Evolutionary conservation across 257 asterid genomes (phyloP).

Genomic region (Hygrophila difformis): DNA sequence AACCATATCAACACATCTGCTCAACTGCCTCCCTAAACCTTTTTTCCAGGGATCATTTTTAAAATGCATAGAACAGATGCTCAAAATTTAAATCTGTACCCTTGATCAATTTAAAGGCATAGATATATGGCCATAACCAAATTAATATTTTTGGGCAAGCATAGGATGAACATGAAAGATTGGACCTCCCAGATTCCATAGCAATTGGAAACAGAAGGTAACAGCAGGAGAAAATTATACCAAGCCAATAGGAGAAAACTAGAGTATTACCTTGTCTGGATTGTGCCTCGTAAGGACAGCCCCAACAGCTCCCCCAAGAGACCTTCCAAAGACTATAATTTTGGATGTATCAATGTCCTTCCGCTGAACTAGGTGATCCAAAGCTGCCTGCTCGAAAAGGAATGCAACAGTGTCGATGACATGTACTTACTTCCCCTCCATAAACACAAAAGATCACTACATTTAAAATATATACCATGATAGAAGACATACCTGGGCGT

Average conservation of each 20-base stretch:
- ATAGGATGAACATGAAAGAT: neutral
- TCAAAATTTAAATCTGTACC: neutral
- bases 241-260: neutral
- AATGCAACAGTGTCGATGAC: too few species aligned
- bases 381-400: conserved; percentile 53
- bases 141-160: neutral
- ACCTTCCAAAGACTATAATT: conserved; percentile 92
- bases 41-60: neutral
- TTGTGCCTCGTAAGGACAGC: conserved; percentile 72
- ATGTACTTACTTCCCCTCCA: neutral
- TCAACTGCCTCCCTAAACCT: neutral
- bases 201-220: neutral
- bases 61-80: neutral
- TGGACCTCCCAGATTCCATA: too few species aligned
- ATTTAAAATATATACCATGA: neutral
- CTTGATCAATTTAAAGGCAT: neutral
- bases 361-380: conserved; percentile 88
- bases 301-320: conserved; percentile 99
- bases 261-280: conserved; percentile 73
- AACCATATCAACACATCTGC: neutral
- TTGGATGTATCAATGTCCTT: conserved; percentile 82
- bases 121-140: neutral
- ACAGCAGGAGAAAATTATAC: neutral
- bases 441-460: too few species aligned
- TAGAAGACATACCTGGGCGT: conserved; percentile 76